These are phyloP conservation scores for Ochetophila trinervis DNA, from an alignment of 306 rosid species.

Conservation along the genomic window DNA sequence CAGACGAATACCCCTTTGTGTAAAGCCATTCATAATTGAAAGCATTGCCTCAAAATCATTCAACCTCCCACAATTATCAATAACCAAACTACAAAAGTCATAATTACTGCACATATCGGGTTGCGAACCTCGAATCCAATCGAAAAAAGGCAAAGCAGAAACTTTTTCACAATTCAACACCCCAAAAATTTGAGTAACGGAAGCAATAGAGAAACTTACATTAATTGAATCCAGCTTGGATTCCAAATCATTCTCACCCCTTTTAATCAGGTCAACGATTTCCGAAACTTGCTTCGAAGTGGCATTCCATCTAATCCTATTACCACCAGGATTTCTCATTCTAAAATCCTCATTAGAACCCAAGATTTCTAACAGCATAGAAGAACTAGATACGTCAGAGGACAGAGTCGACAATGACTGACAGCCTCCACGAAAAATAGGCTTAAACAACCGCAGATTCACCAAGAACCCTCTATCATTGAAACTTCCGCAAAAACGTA, in stretches of 20 bases:
- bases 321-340: conserved; percentile 7
- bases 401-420: conserved; percentile 29
- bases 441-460: conserved; percentile 6
- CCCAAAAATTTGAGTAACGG: conserved; percentile 34
- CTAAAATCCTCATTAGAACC: conserved; percentile 1
- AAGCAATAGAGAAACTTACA: conserved; percentile 36
- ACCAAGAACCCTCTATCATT: neutral
- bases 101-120: conserved; percentile 32
- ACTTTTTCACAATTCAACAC: conserved; percentile 36
- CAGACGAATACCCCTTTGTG: conserved; percentile 22
- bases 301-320: conserved; percentile 18
- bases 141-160: conserved; percentile 50
- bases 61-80: conserved; percentile 62
- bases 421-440: conserved; percentile 15
- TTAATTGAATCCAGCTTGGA: conserved; percentile 40
- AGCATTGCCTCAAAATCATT: conserved; percentile 54
- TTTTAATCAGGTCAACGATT: conserved; percentile 39
- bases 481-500: neutral
- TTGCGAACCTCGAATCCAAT: conserved; percentile 47
- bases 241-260: conserved; percentile 44
- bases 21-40: conserved; percentile 39
- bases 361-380: neutral
- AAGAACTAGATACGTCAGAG: neutral
- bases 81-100: conserved; percentile 44
- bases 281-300: conserved; percentile 37